phyloP scores from a whole-genome alignment of 2,329 filamentous ascomycete genomes.

The Diplodia corticola region DNA sequence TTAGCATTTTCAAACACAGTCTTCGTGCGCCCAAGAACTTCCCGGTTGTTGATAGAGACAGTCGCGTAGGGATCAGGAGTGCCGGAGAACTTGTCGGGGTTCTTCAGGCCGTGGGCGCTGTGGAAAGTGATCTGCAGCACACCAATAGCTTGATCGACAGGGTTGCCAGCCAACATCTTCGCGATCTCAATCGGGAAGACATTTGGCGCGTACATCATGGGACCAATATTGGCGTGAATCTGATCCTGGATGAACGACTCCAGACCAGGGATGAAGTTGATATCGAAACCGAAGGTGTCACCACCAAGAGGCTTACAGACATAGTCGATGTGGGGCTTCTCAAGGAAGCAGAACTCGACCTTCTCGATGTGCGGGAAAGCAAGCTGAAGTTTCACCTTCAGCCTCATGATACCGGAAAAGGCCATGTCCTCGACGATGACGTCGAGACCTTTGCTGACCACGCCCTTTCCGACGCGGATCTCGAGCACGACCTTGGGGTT shows the following conservation, averaged over 20 bases:
- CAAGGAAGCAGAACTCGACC: conserved; percentile 92
- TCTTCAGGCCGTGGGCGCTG: conserved; percentile 89
- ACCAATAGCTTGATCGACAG: conserved; percentile 93
- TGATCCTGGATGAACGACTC: conserved; percentile 93
- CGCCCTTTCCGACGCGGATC: conserved; percentile 89
- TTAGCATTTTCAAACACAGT: conserved; percentile 79
- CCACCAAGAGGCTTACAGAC: conserved; percentile 97
- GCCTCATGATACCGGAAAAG: conserved; percentile 90
- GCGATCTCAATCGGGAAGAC: conserved; percentile 98
- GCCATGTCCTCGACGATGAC: conserved; percentile 98
- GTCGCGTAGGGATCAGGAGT: conserved; percentile 88
- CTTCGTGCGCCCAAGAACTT: conserved; percentile 85
- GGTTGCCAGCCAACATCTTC: conserved; percentile 93
- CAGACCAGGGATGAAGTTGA: conserved; percentile 96
- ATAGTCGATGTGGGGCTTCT: conserved; percentile 87
- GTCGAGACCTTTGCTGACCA: conserved; percentile 95
- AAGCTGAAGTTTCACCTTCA: conserved; percentile 96
- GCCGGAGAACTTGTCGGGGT: conserved; percentile 88
- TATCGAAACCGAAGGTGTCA: conserved; percentile 94
- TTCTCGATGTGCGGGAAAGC: conserved; percentile 94
- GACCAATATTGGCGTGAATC: conserved; percentile 88
- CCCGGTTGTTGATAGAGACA: conserved; percentile 80
- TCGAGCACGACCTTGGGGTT: conserved; percentile 97
- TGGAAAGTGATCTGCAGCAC: conserved; percentile 90
- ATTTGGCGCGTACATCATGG: conserved; percentile 98